These are phyloP conservation scores for Trichosporon asahii DNA, from an alignment of 1,284 basidiomycete species.

Conservation along the genomic window DNA sequence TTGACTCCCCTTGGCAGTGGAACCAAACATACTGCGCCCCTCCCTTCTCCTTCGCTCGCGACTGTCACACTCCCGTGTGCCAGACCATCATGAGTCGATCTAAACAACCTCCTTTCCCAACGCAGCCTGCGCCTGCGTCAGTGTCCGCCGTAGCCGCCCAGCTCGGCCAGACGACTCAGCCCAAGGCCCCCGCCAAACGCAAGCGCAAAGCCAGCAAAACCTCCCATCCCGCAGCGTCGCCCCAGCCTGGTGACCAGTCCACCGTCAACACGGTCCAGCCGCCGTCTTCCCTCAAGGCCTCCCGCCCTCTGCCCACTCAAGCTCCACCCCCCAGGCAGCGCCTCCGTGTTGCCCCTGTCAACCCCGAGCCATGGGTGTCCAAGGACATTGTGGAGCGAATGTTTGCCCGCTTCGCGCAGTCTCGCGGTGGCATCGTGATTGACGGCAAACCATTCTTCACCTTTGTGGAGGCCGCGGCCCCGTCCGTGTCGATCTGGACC, in stretches of 20 bases:
- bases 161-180: background rate
- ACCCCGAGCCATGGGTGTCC: background rate
- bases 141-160: background rate
- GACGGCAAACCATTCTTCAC: background rate
- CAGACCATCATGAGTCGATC: background rate
- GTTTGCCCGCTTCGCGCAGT: constrained; percentile 8
- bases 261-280: background rate
- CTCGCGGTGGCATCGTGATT: background rate
- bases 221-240: background rate
- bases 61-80: background rate
- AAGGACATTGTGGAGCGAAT: constrained; percentile 11
- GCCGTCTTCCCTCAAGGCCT: background rate
- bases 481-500: background rate
- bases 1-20: background rate
- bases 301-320: background rate
- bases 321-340: background rate
- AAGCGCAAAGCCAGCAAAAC: background rate
- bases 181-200: background rate
- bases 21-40: background rate
- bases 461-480: constrained; percentile 6
- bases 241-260: background rate
- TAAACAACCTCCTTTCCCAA: background rate
- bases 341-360: background rate
- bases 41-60: background rate
- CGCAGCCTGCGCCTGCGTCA: background rate